A percentile compares a stretch with the other conserved stretches of the same genome.
phyloP scores from a whole-genome alignment of 192 early-diverging fungal species.

The Obelidium mucronatum region DNA sequence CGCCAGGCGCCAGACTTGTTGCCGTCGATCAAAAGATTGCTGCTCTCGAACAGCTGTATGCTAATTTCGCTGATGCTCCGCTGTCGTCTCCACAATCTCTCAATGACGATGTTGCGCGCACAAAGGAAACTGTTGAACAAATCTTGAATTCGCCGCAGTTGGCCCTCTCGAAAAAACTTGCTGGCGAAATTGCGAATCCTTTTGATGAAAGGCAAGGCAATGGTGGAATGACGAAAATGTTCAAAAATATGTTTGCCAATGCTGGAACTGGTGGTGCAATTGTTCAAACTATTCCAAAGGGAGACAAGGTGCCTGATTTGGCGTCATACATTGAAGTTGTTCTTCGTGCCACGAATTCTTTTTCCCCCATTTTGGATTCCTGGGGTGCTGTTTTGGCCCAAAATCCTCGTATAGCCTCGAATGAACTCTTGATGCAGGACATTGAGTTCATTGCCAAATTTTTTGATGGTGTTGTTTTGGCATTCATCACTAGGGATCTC shows the following conservation, averaged over 20 bases:
- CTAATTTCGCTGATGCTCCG: neutral
- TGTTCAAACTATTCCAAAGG: neutral
- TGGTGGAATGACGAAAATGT: neutral
- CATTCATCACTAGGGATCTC: constrained; percentile 9
- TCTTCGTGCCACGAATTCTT: neutral
- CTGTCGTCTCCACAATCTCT: neutral
- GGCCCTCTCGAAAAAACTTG: neutral
- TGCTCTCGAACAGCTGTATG: neutral
- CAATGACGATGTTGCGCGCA: neutral
- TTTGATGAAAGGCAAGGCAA: neutral
- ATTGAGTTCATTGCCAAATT: constrained; percentile 12
- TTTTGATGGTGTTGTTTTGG: constrained; percentile 4
- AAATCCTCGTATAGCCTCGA: neutral
- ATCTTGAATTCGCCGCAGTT: neutral
- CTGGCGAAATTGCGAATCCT: constrained; percentile 10
- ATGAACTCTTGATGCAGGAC: neutral
- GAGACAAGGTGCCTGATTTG: constrained; percentile 17
- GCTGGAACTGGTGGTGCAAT: neutral
- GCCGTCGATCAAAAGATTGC: constrained; percentile 2
- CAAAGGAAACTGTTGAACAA: neutral
- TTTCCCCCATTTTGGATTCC: neutral
- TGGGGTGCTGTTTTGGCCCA: neutral
- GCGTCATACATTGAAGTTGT: neutral
- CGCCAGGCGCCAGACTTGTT: constrained; percentile 2
- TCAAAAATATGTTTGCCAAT: neutral